Conservation (phyloP, 1,284 basidiomycete species). For the Austroboletus niveus region DNA sequence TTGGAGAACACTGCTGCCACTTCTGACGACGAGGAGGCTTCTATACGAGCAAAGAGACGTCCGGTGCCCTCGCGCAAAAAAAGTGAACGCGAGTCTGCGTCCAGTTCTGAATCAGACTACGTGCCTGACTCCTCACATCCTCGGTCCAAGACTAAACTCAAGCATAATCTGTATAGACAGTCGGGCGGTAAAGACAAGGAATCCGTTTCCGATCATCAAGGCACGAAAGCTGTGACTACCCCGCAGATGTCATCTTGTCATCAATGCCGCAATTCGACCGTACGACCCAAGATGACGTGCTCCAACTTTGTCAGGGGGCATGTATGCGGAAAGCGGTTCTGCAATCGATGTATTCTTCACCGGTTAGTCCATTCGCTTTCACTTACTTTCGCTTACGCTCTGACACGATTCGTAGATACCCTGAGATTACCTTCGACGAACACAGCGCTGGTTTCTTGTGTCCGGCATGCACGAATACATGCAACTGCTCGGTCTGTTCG, state of each 20-base stretch:
- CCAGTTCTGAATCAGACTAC: slow-evolving; percentile 16
- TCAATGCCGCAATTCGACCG: slow-evolving; percentile 22
- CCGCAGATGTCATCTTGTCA: slow-evolving; percentile 22
- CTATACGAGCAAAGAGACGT: slow-evolving; percentile 3
- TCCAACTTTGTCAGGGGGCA: slow-evolving; percentile 18
- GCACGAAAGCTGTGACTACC: not conserved
- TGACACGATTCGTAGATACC: slow-evolving; percentile 20
- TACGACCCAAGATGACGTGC: slow-evolving; percentile 30
- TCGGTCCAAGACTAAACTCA: not conserved
- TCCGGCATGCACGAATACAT: slow-evolving; percentile 30
- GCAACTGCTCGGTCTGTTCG: slow-evolving; percentile 29
- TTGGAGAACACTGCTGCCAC: not conserved
- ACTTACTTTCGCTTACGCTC: not conserved
- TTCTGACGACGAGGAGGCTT: not conserved
- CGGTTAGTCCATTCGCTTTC: slow-evolving; percentile 20
- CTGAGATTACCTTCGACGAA: slow-evolving; percentile 30
- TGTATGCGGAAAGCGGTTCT: slow-evolving; percentile 30
- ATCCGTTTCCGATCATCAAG: not conserved
- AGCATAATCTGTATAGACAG: slow-evolving; percentile 5
- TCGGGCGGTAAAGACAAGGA: not conserved
- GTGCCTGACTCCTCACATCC: slow-evolving; percentile 11
- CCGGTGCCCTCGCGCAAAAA: slow-evolving; percentile 19
- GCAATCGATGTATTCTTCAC: slow-evolving; percentile 25
- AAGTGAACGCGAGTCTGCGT: slow-evolving; percentile 3
- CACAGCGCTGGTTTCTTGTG: slow-evolving; percentile 27